These are phyloP conservation scores for Dioszegia aurantiaca DNA, from an alignment of 768 basidiomycete genomes.

Conservation along the genomic window DNA sequence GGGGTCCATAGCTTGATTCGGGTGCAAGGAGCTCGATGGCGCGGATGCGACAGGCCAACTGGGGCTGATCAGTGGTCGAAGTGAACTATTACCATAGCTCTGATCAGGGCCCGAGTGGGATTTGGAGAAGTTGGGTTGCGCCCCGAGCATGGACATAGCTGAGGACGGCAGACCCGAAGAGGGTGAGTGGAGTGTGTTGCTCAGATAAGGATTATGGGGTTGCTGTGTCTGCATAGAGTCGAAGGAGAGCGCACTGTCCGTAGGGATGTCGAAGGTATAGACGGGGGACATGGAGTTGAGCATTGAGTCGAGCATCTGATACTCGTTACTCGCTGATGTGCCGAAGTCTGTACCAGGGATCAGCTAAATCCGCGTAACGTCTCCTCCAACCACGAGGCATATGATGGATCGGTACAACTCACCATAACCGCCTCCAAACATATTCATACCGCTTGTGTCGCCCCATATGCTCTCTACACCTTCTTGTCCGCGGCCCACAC, in stretches of 20 bases:
- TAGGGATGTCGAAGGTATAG: constrained; percentile 24
- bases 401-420: neutral
- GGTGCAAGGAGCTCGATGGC: neutral
- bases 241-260: neutral
- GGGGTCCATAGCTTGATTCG: neutral
- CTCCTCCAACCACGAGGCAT: neutral
- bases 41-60: constrained; percentile 2
- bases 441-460: no score
- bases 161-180: neutral
- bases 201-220: neutral
- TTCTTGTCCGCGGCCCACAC: neutral
- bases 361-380: no score
- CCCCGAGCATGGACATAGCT: neutral
- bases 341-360: constrained; percentile 58
- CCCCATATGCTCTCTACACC: constrained; percentile 8
- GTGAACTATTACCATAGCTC: neutral
- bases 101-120: neutral
- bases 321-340: constrained; percentile 88
- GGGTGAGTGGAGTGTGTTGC: neutral
- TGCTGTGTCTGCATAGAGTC: constrained; percentile 5
- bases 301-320: constrained; percentile 88
- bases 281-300: constrained; percentile 60
- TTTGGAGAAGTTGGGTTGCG: neutral
- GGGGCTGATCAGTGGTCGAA: neutral
- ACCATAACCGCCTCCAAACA: constrained; percentile 11